Conservation (phyloP, 495 filamentous ascomycete genomes). For the Xylaria flabelliformis region DNA sequence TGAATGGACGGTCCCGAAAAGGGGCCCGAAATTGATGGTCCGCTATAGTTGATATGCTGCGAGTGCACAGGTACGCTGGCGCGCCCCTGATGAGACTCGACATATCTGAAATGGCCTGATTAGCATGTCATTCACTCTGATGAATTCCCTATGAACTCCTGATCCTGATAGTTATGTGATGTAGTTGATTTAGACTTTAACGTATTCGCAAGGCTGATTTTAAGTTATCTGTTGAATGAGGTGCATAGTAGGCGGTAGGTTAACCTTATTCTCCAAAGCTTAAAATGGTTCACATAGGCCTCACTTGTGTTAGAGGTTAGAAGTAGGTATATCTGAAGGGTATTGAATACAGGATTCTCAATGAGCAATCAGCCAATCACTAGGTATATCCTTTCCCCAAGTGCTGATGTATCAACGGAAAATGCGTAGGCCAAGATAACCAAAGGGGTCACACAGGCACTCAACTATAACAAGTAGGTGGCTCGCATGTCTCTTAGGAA, state of each 20-base stretch:
- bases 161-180: background rate
- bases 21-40: background rate
- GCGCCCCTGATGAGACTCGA: background rate
- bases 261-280: background rate
- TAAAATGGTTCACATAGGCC: background rate
- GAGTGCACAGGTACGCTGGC: background rate
- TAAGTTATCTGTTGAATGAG: background rate
- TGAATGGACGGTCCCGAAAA: background rate
- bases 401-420: background rate
- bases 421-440: background rate
- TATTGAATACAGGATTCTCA: background rate
- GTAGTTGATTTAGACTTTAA: conserved; percentile 1
- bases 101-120: background rate
- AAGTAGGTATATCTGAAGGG: background rate
- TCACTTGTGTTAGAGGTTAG: background rate
- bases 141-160: background rate
- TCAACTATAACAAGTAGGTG: background rate
- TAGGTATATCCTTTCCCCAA: background rate
- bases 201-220: background rate
- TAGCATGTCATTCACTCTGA: background rate
- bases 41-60: background rate
- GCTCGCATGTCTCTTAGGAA: background rate
- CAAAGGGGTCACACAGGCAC: background rate
- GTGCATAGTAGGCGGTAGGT: background rate
- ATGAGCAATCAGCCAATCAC: background rate